Percentiles rank a stretch among this genome's conserved stretches.
Conservation (phyloP, 2,329 filamentous ascomycete genomes). For the Aspergillus tamarii region DNA sequence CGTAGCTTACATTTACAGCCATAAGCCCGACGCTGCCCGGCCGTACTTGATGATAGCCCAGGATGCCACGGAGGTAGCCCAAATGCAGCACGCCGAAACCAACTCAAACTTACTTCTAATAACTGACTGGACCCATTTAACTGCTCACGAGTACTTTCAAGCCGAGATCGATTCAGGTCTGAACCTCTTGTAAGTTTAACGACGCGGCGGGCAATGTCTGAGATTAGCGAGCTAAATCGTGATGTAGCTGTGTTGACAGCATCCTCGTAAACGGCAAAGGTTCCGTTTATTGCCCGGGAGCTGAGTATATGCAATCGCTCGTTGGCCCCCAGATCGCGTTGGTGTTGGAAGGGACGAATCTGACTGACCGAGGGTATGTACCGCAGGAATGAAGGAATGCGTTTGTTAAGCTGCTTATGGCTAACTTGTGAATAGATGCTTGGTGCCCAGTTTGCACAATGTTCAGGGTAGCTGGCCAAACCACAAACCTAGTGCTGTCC, state of each 20-base stretch:
- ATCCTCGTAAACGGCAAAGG: slow-evolving; percentile 1
- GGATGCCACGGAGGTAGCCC: neutral
- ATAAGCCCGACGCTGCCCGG: neutral
- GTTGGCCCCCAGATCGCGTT: neutral
- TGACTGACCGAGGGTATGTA: neutral
- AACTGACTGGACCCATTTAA: slow-evolving; percentile 3
- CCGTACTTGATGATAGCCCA: neutral
- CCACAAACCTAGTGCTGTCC: neutral
- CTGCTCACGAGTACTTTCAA: neutral
- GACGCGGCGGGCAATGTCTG: neutral
- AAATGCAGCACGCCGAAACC: neutral
- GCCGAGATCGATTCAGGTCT: neutral
- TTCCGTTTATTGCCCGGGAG: neutral
- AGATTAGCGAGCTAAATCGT: too few species aligned
- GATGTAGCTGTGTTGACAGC: neutral
- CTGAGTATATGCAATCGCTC: neutral
- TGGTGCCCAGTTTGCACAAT: neutral
- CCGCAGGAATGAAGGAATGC: neutral
- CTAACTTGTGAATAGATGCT: neutral
- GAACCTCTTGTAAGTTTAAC: slow-evolving; percentile 2
- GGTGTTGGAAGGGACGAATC: neutral
- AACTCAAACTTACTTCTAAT: neutral
- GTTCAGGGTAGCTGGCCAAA: slow-evolving; percentile 2
- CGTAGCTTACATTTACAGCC: neutral
- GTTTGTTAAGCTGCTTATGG: neutral